Evolutionary conservation across 2,329 filamentous ascomycete genomes (phyloP).

Genomic region (Aphanocladium album): DNA sequence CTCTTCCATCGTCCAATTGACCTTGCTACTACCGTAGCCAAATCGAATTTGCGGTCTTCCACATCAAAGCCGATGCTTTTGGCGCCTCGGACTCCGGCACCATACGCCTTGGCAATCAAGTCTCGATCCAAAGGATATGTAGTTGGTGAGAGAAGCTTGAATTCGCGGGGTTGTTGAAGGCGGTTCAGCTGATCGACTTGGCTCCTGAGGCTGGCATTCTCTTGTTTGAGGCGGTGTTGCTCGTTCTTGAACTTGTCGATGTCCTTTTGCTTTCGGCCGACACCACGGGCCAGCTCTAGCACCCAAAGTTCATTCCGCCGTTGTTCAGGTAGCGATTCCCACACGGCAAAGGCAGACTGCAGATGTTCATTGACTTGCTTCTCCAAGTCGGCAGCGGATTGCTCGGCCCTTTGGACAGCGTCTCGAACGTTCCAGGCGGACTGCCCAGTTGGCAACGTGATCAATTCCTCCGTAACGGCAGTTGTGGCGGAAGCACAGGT

Average conservation of each 20-base stretch:
- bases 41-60: constrained; percentile 48
- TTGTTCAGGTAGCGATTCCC: constrained; percentile 58
- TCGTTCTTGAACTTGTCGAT: constrained; percentile 45
- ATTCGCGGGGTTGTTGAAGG: constrained; percentile 56
- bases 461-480: constrained; percentile 45
- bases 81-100: constrained; percentile 37
- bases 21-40: constrained; percentile 46
- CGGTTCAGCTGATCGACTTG: constrained; percentile 57
- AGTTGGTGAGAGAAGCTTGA: constrained; percentile 46
- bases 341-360: constrained; percentile 70
- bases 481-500: constrained; percentile 47
- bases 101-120: constrained; percentile 42
- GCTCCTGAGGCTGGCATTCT: constrained; percentile 50
- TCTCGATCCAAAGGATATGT: constrained; percentile 49
- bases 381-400: constrained; percentile 55
- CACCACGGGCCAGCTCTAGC: constrained; percentile 55
- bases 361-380: constrained; percentile 69
- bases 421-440: constrained; percentile 40
- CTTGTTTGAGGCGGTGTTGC: constrained; percentile 49
- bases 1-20: constrained; percentile 59
- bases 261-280: constrained; percentile 53
- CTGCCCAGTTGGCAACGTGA: constrained; percentile 39
- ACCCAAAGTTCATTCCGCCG: constrained; percentile 57
- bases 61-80: constrained; percentile 41
- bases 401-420: constrained; percentile 43